Conservation (phyloP, 2,329 filamentous ascomycete species). For the Cladosporium oxysporum region DNA sequence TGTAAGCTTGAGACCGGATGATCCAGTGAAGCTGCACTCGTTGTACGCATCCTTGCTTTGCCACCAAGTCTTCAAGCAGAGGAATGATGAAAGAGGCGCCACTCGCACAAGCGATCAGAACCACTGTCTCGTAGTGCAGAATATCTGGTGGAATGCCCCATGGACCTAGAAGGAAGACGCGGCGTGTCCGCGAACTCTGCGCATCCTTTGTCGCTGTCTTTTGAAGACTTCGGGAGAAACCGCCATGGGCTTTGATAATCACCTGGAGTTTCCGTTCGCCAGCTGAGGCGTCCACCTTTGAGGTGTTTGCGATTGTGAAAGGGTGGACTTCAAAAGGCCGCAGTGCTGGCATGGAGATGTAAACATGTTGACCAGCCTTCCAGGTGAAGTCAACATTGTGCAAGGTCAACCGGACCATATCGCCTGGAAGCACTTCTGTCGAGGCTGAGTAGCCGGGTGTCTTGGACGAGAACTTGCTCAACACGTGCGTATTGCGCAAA, state of each 20-base stretch:
- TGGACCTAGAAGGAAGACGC: constrained; percentile 34
- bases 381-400: constrained; percentile 57
- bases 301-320: constrained; percentile 56
- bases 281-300: constrained; percentile 52
- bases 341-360: constrained; percentile 57
- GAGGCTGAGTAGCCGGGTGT: constrained; percentile 30
- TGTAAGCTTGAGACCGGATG: constrained; percentile 30
- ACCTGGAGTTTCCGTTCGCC: constrained; percentile 37
- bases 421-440: constrained; percentile 50
- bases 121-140: constrained; percentile 61
- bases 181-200: constrained; percentile 20
- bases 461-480: constrained; percentile 14
- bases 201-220: constrained; percentile 26
- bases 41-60: constrained; percentile 34
- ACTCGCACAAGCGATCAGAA: constrained; percentile 61
- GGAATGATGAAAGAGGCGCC: constrained; percentile 62
- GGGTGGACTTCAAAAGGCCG: constrained; percentile 63
- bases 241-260: constrained; percentile 34
- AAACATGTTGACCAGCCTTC: constrained; percentile 64
- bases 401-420: constrained; percentile 60
- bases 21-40: constrained; percentile 34
- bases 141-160: constrained; percentile 41
- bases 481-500: constrained; percentile 31
- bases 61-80: constrained; percentile 57
- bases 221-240: constrained; percentile 32